Base-by-base conservation (phyloP, 2,329 filamentous ascomycete species). In the Tolypocladium nubicola region DNA sequence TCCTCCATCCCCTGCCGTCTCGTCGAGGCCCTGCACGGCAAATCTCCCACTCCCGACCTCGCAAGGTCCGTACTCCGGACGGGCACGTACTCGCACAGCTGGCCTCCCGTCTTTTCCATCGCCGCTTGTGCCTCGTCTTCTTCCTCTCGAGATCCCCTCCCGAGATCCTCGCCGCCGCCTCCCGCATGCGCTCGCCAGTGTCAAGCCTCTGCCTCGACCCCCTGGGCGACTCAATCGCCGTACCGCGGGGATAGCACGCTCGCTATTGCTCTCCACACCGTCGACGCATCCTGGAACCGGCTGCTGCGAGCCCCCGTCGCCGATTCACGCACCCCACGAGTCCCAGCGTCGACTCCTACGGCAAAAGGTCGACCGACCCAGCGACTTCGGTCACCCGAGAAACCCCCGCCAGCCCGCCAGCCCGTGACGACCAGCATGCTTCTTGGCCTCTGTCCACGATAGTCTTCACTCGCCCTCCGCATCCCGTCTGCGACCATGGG, bases 401-500 rank as follows among this genome's bases (percentile, higher is more conserved):
- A 41, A 19, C 54, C 21, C 50, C 52, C 41, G n/a, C 41, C 50
- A 53, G 19, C 56, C 59, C 43, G 16, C 40, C 50, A 49, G 55
- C 53, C 54, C 55, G 47, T 37, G 40, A 60, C 53, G 57, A 58
- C 58, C 64, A 67, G 59, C 54, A 67, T 68, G 66, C 64, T 61
- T 56, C 54, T 64, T 62, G 59, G 58, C 57, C 57, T 56, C 53
- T 61, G 57, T 54, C 57, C 43, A 52, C 61, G 56, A 61, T 70
- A 67, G 63, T 63, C 58, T 58, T 53, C 38, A 55, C 40, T 63
- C 59, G 61, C 63, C 67, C 61, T 62, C 58, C 60, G 56, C 58
- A 64, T 63, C 63, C 59, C 63, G 62, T 58, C 52, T 19, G 60
- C 56, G 62, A 96, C 94, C 62, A 97, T 97, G 93, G 93, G 93